Percentiles rank a stretch among this genome's conserved stretches.
Conservation (phyloP, 306 rosid species). For the Gillenia trifoliata region DNA sequence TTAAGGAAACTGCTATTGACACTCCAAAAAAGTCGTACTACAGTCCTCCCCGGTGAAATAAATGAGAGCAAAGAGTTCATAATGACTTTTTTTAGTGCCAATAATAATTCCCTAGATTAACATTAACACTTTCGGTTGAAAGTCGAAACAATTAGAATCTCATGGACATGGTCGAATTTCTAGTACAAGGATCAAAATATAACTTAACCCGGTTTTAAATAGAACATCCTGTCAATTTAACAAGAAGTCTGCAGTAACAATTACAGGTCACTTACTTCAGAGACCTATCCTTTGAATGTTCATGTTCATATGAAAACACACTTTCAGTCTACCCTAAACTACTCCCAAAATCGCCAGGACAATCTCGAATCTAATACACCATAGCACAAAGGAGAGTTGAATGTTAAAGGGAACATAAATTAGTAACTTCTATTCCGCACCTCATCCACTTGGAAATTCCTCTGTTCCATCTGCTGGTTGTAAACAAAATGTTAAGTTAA, state of each 20-base stretch:
- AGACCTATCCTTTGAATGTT: neutral
- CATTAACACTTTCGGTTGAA: neutral
- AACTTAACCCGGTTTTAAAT: neutral
- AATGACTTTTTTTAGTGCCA: neutral
- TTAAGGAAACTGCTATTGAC: too few species aligned
- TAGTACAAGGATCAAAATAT: neutral
- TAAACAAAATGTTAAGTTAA: neutral
- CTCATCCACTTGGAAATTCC: slow-evolving; percentile 4
- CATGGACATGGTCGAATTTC: neutral
- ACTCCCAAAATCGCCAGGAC: neutral
- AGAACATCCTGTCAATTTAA: neutral
- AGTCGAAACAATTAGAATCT: neutral
- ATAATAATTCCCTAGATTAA: neutral
- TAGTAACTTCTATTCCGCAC: neutral
- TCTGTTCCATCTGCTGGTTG: neutral
- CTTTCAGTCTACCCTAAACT: neutral
- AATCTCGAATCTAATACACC: neutral
- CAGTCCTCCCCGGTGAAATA: neutral
- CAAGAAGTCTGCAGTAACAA: neutral
- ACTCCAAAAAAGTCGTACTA: too few species aligned
- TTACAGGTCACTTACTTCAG: neutral
- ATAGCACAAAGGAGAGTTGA: neutral
- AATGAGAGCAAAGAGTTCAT: neutral
- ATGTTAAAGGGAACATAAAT: neutral
- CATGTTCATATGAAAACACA: neutral